phyloP scores from a whole-genome alignment of 2,329 filamentous ascomycete species.

The Botryotinia narcissicola region DNA sequence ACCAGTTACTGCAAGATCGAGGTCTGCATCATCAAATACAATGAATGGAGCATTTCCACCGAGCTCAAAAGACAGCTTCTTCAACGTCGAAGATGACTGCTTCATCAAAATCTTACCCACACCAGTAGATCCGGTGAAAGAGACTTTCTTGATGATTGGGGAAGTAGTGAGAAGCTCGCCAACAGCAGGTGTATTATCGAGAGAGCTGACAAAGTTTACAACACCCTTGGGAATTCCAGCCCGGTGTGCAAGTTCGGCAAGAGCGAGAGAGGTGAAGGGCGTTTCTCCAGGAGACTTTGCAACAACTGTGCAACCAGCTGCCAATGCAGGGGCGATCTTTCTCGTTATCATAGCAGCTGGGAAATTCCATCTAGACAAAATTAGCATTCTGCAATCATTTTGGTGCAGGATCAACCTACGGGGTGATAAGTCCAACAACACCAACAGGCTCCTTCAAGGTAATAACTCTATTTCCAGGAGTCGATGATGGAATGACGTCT shows the following conservation, averaged over 20 bases:
- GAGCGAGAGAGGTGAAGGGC: conserved; percentile 82
- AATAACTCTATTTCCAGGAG: conserved; percentile 70
- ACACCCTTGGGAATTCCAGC: conserved; percentile 90
- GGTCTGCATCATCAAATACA: conserved; percentile 91
- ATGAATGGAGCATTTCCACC: conserved; percentile 96
- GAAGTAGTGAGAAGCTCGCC: conserved; percentile 75
- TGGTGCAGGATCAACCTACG: conserved; percentile 40
- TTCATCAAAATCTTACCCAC: conserved; percentile 80
- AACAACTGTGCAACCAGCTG: conserved; percentile 93
- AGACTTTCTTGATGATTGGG: conserved; percentile 79
- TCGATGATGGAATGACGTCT: conserved; percentile 67
- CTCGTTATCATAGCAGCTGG: conserved; percentile 73
- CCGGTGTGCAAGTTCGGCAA: conserved; percentile 81
- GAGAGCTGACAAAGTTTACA: conserved; percentile 80
- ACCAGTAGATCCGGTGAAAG: conserved; percentile 80
- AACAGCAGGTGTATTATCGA: conserved; percentile 75
- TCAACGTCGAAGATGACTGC: conserved; percentile 78
- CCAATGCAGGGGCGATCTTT: conserved; percentile 72
- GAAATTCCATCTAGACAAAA: conserved; percentile 69
- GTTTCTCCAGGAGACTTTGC: conserved; percentile 91
- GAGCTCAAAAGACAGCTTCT: conserved; percentile 82
- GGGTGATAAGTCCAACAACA: conserved; percentile 78
- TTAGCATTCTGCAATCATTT: background rate
- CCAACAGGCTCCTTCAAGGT: conserved; percentile 83
- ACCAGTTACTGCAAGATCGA: conserved; percentile 79